These are phyloP conservation scores for Debaryomyces robertsiae DNA, from an alignment of 1,139 yeast species.

Conservation along the genomic window DNA sequence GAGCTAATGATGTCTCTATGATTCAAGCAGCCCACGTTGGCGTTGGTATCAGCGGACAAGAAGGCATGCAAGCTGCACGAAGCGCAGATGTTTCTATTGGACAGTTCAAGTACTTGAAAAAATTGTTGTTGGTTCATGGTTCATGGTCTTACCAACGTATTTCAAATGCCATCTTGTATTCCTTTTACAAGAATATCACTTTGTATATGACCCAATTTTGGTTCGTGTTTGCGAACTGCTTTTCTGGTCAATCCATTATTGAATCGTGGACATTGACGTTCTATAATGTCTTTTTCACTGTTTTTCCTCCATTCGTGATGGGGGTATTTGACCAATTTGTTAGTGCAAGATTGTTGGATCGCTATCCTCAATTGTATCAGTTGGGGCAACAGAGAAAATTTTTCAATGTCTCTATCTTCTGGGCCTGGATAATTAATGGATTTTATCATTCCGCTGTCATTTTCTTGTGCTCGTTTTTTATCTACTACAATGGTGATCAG, in stretches of 20 bases:
- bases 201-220: slow-evolving; percentile 97
- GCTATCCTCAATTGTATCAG: slow-evolving; percentile 91
- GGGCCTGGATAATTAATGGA: slow-evolving; percentile 98
- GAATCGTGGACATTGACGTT: slow-evolving; percentile 98
- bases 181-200: slow-evolving; percentile 94
- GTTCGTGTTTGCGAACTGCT: slow-evolving; percentile 91
- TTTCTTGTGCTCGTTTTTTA: slow-evolving; percentile 70
- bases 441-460: slow-evolving; percentile 90
- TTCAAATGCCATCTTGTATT: slow-evolving; percentile 87
- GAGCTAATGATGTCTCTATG: slow-evolving; percentile 98
- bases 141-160: slow-evolving; percentile 97
- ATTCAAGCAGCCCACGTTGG: slow-evolving; percentile 98
- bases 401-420: slow-evolving; percentile 87
- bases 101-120: slow-evolving; percentile 84
- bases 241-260: slow-evolving; percentile 92
- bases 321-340: slow-evolving; percentile 98
- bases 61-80: slow-evolving; percentile 99
- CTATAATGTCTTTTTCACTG: slow-evolving; percentile 95
- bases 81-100: slow-evolving; percentile 98
- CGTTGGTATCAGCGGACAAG: slow-evolving; percentile 98
- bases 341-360: slow-evolving; percentile 81
- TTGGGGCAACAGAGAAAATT: slow-evolving; percentile 87
- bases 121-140: slow-evolving; percentile 89
- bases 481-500: slow-evolving; percentile 69
- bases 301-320: slow-evolving; percentile 90